A percentile compares a stretch with the other conserved stretches of the same genome.
Conservation (phyloP, 2,329 filamentous ascomycete species). For the Cladophialophora carrionii region DNA sequence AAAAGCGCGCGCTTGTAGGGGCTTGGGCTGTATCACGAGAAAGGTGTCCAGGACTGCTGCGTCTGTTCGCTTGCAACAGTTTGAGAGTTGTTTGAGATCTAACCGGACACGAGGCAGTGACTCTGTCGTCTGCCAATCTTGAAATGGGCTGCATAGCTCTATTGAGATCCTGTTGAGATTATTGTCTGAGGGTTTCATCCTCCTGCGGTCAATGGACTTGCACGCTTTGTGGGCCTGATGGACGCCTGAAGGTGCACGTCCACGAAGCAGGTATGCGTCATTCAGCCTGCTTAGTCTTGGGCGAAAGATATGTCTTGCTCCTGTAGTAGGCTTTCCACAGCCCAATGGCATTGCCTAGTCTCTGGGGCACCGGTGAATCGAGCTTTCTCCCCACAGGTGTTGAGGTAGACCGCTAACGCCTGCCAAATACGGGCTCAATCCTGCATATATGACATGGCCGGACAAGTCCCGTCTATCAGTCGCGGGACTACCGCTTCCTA, state of each 20-base stretch:
- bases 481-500: background rate
- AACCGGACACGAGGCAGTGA: slow-evolving; percentile 1
- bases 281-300: slow-evolving; percentile 2
- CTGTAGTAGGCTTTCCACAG: background rate
- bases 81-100: slow-evolving; percentile 11
- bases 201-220: background rate
- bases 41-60: background rate
- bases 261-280: slow-evolving; percentile 9
- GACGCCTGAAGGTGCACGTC: slow-evolving; percentile 16
- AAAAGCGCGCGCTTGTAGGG: slow-evolving; percentile 9
- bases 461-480: background rate
- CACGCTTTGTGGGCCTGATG: slow-evolving; percentile 1
- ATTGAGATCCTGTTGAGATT: background rate
- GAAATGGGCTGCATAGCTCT: slow-evolving; percentile 5
- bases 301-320: slow-evolving; percentile 8
- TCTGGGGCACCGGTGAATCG: slow-evolving; percentile 5
- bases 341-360: slow-evolving; percentile 7
- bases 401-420: slow-evolving; percentile 2
- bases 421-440: slow-evolving; percentile 10
- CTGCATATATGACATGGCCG: background rate
- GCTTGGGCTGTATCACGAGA: slow-evolving; percentile 9
- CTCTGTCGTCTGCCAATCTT: slow-evolving; percentile 1
- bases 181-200: background rate
- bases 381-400: slow-evolving; percentile 2
- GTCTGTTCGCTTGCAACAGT: slow-evolving; percentile 1